These are phyloP conservation scores for Boletus semigastroideus DNA, from an alignment of 1,284 basidiomycete genomes.

Conservation along the genomic window DNA sequence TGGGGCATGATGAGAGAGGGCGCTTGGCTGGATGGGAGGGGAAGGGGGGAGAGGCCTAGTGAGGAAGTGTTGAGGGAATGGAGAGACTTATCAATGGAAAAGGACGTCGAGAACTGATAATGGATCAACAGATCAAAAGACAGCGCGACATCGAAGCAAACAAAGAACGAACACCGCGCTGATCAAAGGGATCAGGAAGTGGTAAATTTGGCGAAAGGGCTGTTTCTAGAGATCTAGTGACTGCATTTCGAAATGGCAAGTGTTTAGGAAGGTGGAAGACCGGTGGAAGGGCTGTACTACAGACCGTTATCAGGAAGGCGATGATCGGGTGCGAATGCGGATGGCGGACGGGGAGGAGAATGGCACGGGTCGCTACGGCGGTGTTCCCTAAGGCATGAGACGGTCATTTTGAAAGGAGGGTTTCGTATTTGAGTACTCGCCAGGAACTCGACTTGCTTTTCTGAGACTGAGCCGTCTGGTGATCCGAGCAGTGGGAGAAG, in stretches of 20 bases:
- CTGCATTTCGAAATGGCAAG: slow-evolving; percentile 29
- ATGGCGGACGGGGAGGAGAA: slow-evolving; percentile 24
- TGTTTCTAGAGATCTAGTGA: slow-evolving; percentile 36
- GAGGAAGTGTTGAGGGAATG: slow-evolving; percentile 19
- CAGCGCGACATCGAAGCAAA: slow-evolving; percentile 36
- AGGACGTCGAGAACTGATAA: slow-evolving; percentile 37
- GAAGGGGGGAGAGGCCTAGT: slow-evolving; percentile 11
- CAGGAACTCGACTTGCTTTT: slow-evolving; percentile 26
- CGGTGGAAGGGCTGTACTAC: slow-evolving; percentile 26
- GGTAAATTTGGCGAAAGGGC: slow-evolving; percentile 34
- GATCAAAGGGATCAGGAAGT: slow-evolving; percentile 38
- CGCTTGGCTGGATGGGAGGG: slow-evolving; percentile 9
- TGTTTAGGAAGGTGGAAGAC: slow-evolving; percentile 29
- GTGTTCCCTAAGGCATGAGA: slow-evolving; percentile 30
- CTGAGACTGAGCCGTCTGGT: slow-evolving; percentile 29
- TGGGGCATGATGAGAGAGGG: slow-evolving; percentile 28
- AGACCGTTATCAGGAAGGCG: slow-evolving; percentile 34
- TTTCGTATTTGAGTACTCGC: slow-evolving; percentile 27
- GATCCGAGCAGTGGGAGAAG: slow-evolving; percentile 37
- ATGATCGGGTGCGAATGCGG: slow-evolving; percentile 31
- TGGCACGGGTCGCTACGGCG: slow-evolving; percentile 21
- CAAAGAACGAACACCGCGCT: slow-evolving; percentile 39
- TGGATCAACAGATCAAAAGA: slow-evolving; percentile 39
- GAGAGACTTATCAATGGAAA: slow-evolving; percentile 34
- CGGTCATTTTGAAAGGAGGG: slow-evolving; percentile 22